These are phyloP conservation scores for Lachnellula suecica DNA, from an alignment of 2,329 filamentous ascomycete genomes.

Conservation along the genomic window DNA sequence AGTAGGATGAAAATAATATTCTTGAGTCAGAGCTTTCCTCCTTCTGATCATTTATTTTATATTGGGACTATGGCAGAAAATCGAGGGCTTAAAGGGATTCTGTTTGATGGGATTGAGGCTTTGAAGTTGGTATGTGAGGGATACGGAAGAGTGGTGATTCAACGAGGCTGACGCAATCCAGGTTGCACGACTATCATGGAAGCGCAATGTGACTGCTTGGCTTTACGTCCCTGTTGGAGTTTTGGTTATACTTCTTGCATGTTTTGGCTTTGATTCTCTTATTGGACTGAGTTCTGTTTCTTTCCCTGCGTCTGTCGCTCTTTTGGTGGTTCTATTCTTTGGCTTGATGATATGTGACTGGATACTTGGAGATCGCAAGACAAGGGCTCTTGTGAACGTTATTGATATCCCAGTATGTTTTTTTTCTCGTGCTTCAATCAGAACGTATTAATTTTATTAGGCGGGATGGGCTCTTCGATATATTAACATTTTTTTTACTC, in stretches of 20 bases:
- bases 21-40: conserved; percentile 7
- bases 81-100: background rate
- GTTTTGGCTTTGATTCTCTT: conserved; percentile 40
- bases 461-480: conserved; percentile 57
- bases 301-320: conserved; percentile 61
- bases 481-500: conserved; percentile 59
- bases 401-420: conserved; percentile 53
- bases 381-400: conserved; percentile 45
- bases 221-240: conserved; percentile 48
- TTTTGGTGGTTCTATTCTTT: conserved; percentile 54
- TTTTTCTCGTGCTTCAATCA: background rate
- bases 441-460: conserved; percentile 32
- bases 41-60: background rate
- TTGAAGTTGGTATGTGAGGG: conserved; percentile 24
- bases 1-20: background rate
- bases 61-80: conserved; percentile 15
- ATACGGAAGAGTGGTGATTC: background rate
- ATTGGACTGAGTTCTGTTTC: conserved; percentile 47
- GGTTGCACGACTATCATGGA: conserved; percentile 31
- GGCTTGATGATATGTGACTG: conserved; percentile 46
- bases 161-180: conserved; percentile 20
- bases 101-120: conserved; percentile 25
- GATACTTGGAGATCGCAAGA: conserved; percentile 47
- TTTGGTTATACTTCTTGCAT: conserved; percentile 38
- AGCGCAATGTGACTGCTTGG: conserved; percentile 41